A percentile compares a stretch with the other conserved stretches of the same genome.
Conservation (phyloP, 257 asterid species). For the Thymus quinquecostatus region DNA sequence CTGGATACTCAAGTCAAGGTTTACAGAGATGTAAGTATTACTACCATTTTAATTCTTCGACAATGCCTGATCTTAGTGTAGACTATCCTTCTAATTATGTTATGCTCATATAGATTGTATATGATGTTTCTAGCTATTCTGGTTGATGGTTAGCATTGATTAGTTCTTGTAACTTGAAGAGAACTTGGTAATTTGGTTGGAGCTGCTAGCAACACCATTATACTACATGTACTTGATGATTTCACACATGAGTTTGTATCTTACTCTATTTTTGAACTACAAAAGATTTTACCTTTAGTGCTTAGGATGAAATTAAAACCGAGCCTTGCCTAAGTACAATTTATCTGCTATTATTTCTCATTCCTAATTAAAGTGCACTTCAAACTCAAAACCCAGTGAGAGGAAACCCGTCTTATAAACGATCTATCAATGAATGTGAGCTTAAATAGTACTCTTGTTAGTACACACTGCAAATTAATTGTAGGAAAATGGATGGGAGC, state of each 20-base stretch:
- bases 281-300: conserved; percentile 7
- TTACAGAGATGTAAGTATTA: conserved; percentile 70
- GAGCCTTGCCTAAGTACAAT: conserved; percentile 3
- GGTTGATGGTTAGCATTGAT: neutral
- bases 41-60: neutral
- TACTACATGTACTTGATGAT: conserved; percentile 16
- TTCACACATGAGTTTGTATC: conserved; percentile 6
- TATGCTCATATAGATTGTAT: conserved; percentile 8
- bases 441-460: neutral
- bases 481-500: neutral
- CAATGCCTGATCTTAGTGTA: neutral
- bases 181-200: neutral
- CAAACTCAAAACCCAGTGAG: neutral
- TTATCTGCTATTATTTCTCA: neutral
- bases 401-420: neutral
- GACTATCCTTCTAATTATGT: neutral
- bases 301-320: neutral
- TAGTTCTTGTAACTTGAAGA: conserved; percentile 2
- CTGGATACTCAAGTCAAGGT: conserved; percentile 83
- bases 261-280: neutral
- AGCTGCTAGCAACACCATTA: conserved; percentile 12
- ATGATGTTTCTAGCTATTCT: neutral
- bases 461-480: conserved; percentile 15
- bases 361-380: neutral
- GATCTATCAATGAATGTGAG: conserved; percentile 2